Base-by-base conservation (phyloP, 768 basidiomycete species). In the Xanthoconium stramineum region DNA sequence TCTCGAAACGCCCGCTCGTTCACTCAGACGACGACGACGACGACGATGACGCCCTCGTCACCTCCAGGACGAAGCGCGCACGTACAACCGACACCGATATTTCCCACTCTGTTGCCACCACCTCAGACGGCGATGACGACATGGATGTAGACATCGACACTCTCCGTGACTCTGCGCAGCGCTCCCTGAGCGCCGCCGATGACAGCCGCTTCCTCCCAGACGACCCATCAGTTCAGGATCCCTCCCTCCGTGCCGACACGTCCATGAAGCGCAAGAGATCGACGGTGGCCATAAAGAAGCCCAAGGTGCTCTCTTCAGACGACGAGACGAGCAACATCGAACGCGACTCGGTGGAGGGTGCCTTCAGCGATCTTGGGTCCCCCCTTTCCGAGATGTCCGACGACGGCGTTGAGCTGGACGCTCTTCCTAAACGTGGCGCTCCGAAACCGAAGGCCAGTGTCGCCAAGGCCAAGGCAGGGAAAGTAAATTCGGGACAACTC, bases 121-220 rank as follows among this genome's bases (percentile, higher is more conserved):
- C 55, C 65, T 81, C 35, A 73, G 83, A 62, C 13, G 83, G 61
- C 12, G 79, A 82, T 15, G 73, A 79, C 13, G 70, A 75, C 42
- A 60, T 72, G 62, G 65, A 75, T 35, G 68, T 75, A 14, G 73
- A 77, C 32, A 70, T 74, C 45, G 81, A 83, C 32, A 69, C 71
- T 2, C 43, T 46, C 29, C 44, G 47, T 17, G 75, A 64, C 60
- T 57, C 63, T 55, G 24, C 43, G n/a, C 51, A 37, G 42, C 57
- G 52, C 19, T 59, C 61, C n/a, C 54, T 40, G 36, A 52, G 55
- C 19, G 43, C 17, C 29, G 39, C 28, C 28, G 56, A 56, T n/a
- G 65, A 70, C 35, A 53, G 48, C 29, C 67, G 61, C 20, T 71
- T 71, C 57, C 62, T 67, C 50, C 17, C 58, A 17, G 38, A 55